phyloP scores from a whole-genome alignment of 495 filamentous ascomycete genomes.

The Melanomma pulvis-pyrius region DNA sequence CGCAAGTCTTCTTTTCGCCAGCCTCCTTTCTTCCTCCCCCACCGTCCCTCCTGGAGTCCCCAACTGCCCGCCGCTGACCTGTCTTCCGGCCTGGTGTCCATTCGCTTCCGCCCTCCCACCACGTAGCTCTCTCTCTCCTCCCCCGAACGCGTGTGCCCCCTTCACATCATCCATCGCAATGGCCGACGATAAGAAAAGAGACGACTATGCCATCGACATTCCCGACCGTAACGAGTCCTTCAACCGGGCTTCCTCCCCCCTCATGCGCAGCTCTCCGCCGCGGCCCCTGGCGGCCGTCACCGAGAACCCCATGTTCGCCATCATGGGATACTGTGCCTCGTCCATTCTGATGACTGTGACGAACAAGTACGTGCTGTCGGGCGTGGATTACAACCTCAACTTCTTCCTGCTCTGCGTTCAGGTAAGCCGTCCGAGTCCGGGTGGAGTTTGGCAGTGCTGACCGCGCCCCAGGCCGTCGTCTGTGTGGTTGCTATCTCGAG shows the following conservation, averaged over 20 bases:
- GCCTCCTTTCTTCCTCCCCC: slow-evolving; percentile 12
- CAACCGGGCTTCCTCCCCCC: slow-evolving; percentile 45
- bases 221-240: slow-evolving; percentile 65
- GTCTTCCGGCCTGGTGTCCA: slow-evolving; percentile 14
- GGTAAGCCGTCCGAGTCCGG: slow-evolving; percentile 57
- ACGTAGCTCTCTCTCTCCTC: neutral
- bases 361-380: slow-evolving; percentile 98
- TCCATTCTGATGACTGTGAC: slow-evolving; percentile 99
- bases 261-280: slow-evolving; percentile 45
- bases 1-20: neutral
- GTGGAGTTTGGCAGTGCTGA: slow-evolving; percentile 18
- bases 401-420: slow-evolving; percentile 92
- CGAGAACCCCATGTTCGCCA: slow-evolving; percentile 76
- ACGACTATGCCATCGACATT: slow-evolving; percentile 47
- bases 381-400: slow-evolving; percentile 89
- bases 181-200: slow-evolving; percentile 83
- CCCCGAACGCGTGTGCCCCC: slow-evolving; percentile 23
- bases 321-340: slow-evolving; percentile 88
- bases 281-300: slow-evolving; percentile 45
- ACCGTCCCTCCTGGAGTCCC: neutral
- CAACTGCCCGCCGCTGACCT: slow-evolving; percentile 1
- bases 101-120: neutral
- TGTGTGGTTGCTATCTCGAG: slow-evolving; percentile 86
- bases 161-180: slow-evolving; percentile 46
- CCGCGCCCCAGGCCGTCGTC: slow-evolving; percentile 70